Percentiles rank a stretch among this genome's conserved stretches.
Evolutionary conservation across 345 rosid species (phyloP).

Genomic region (Aquilaria malaccensis): DNA sequence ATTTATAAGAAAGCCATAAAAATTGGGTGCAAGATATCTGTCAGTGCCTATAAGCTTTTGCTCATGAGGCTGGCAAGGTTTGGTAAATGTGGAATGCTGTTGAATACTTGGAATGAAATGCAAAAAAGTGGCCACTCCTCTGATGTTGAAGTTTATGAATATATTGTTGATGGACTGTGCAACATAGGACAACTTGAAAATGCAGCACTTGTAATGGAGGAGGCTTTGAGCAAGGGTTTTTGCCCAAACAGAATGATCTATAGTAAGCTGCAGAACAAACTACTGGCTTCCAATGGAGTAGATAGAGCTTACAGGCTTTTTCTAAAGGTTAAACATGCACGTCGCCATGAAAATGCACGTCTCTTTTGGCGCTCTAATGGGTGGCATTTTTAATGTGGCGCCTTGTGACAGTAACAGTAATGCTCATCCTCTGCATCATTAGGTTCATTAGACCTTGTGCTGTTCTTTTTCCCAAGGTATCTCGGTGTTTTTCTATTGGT

Average conservation of each 20-base stretch:
- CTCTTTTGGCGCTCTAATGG: conserved; percentile 79
- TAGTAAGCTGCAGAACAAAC: conserved; percentile 67
- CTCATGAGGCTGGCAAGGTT: conserved; percentile 75
- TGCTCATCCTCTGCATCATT: no score
- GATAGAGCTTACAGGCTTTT: conserved; percentile 76
- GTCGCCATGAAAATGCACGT: conserved; percentile 53
- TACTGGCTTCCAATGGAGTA: conserved; percentile 58
- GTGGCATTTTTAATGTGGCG: conserved; percentile 69
- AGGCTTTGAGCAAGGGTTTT: conserved; percentile 63
- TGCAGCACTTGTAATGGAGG: conserved; percentile 88
- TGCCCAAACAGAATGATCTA: conserved; percentile 73
- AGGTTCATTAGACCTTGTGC: no score
- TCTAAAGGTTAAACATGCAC: conserved; percentile 69
- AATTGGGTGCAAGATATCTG: conserved; percentile 60
- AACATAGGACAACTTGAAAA: conserved; percentile 84
- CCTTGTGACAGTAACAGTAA: neutral
- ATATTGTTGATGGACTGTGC: conserved; percentile 76
- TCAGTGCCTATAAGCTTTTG: conserved; percentile 65
- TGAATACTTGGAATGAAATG: conserved; percentile 84
- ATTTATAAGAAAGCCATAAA: conserved; percentile 69
- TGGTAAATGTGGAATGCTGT: conserved; percentile 88
- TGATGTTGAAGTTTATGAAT: conserved; percentile 72
- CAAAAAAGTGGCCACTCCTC: conserved; percentile 62
- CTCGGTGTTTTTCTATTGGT: no score
- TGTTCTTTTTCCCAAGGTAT: no score